These are phyloP conservation scores for Entrophospora sp. DNA, from an alignment of 192 early-diverging fungal genomes.

Conservation along the genomic window DNA sequence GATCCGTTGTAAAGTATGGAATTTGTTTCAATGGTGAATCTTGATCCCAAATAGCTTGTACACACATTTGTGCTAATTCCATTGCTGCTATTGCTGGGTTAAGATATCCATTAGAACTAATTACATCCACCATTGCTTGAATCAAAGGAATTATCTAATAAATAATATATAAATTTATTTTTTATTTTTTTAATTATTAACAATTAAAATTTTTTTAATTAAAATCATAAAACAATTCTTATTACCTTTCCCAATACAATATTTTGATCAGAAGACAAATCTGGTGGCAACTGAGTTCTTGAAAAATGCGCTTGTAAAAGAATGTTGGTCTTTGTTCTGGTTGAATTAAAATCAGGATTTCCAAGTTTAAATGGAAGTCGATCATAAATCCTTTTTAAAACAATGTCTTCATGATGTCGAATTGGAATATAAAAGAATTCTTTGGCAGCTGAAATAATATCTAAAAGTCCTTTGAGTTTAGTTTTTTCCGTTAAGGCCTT, in stretches of 20 bases:
- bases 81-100: slow-evolving; percentile 82
- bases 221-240: slow-evolving; percentile 6
- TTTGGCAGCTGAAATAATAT: slow-evolving; percentile 86
- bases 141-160: slow-evolving; percentile 63
- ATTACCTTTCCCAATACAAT: slow-evolving; percentile 41
- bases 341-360: slow-evolving; percentile 70
- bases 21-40: slow-evolving; percentile 89
- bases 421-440: slow-evolving; percentile 92
- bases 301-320: slow-evolving; percentile 94
- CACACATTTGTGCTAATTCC: slow-evolving; percentile 96
- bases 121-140: slow-evolving; percentile 91
- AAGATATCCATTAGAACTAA: slow-evolving; percentile 87
- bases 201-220: slow-evolving; percentile 37
- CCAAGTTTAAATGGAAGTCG: slow-evolving; percentile 69
- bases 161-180: too few relatives aligned
- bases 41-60: slow-evolving; percentile 94
- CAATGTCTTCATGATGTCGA: slow-evolving; percentile 81
- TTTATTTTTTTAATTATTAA: too few relatives aligned
- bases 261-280: slow-evolving; percentile 87
- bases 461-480: slow-evolving; percentile 82
- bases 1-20: slow-evolving; percentile 66
- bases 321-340: slow-evolving; percentile 88
- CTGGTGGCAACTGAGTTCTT: slow-evolving; percentile 78
- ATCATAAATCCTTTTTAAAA: slow-evolving; percentile 74
- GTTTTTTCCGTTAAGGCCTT: slow-evolving; percentile 79